Evolutionary conservation across 306 rosid genomes (phyloP).

Genomic region (Castanea mollissima): DNA sequence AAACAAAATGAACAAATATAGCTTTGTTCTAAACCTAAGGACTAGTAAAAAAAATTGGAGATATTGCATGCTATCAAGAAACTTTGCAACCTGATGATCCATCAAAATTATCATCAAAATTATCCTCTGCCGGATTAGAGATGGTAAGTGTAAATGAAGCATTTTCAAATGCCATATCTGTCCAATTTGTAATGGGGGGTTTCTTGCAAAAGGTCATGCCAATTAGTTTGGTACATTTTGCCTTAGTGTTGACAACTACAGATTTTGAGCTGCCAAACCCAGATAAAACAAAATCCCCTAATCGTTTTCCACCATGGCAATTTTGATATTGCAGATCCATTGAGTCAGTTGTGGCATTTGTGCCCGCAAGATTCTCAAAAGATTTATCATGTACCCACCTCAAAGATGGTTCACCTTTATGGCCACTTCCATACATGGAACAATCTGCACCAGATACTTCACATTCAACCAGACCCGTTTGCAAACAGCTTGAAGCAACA

Average conservation of each 20-base stretch:
- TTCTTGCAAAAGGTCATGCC: constrained; percentile 40
- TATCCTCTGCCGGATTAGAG: constrained; percentile 29
- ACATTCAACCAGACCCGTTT: constrained; percentile 21
- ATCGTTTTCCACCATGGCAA: constrained; percentile 27
- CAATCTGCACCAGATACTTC: constrained; percentile 20
- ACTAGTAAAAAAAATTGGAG: not conserved
- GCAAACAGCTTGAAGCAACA: constrained; percentile 35
- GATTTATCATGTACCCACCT: constrained; percentile 3
- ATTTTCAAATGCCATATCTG: constrained; percentile 27
- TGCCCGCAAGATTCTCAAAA: constrained; percentile 25
- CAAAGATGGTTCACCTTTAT: constrained; percentile 18
- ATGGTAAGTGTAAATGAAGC: constrained; percentile 22
- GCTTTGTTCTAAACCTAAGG: not conserved
- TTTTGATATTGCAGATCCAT: constrained; percentile 25
- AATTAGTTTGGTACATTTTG: constrained; percentile 35
- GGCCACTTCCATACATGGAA: constrained; percentile 5
- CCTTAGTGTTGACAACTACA: constrained; percentile 18
- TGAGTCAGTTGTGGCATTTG: constrained; percentile 14
- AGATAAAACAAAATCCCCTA: constrained; percentile 26
- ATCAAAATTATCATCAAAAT: constrained; percentile 30
- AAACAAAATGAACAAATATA: not conserved
- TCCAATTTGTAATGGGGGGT: constrained; percentile 34
- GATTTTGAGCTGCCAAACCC: constrained; percentile 28
- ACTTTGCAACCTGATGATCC: constrained; percentile 52
- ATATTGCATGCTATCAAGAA: constrained; percentile 13